Evolutionary conservation across 495 filamentous ascomycete genomes (phyloP).

Genomic region (Hypoxylon perforatum): DNA sequence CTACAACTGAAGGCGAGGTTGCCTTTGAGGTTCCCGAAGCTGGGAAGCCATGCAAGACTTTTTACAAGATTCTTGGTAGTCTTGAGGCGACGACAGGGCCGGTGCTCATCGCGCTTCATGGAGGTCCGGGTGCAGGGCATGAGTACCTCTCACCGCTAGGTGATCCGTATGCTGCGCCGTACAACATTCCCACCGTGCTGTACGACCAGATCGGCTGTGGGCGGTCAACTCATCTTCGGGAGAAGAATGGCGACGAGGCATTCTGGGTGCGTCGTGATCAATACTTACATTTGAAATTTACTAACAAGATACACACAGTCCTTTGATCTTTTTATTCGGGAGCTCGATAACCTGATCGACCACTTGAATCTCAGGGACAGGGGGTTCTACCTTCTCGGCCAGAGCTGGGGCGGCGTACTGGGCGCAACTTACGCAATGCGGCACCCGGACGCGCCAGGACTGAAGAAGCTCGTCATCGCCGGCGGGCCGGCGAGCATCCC

Average conservation of each 20-base stretch:
- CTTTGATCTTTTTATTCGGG: no score
- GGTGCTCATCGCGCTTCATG: constrained; percentile 55
- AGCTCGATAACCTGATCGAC: constrained; percentile 59
- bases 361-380: constrained; percentile 39
- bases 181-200: constrained; percentile 53
- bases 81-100: constrained; percentile 26
- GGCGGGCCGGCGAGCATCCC: constrained; percentile 33
- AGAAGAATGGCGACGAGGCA: constrained; percentile 54
- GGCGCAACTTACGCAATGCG: constrained; percentile 47
- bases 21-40: not conserved
- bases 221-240: constrained; percentile 54
- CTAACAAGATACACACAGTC: no score
- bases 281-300: no score
- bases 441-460: constrained; percentile 16
- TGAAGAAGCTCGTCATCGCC: constrained; percentile 33
- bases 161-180: not conserved
- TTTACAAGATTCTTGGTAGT: constrained; percentile 44
- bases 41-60: constrained; percentile 51
- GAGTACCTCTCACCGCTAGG: constrained; percentile 38
- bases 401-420: no score
- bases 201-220: constrained; percentile 66
- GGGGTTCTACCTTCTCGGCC: no score
- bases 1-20: not conserved
- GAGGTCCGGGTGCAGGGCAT: constrained; percentile 59
- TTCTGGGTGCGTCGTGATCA: no score